Evolutionary conservation across 768 basidiomycete genomes (phyloP).

Genomic region (Pholiota microspora): DNA sequence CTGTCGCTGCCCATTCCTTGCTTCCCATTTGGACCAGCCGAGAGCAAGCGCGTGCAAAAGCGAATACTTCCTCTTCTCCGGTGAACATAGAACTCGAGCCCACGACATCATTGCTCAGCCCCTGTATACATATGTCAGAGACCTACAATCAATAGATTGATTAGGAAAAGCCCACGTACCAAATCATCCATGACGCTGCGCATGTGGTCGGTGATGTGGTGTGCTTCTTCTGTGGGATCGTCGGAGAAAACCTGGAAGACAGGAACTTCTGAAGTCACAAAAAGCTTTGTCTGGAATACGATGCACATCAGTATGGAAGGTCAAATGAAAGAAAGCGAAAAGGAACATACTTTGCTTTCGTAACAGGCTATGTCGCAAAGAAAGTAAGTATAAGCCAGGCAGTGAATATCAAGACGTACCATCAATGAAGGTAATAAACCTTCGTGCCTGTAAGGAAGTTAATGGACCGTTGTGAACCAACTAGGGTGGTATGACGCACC

Average conservation of each 20-base stretch:
- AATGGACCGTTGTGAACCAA: background rate
- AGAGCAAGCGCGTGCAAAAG: slow-evolving; percentile 92
- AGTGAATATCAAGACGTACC: slow-evolving; percentile 40
- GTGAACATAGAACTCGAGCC: slow-evolving; percentile 89
- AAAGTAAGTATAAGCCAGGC: background rate
- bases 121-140: slow-evolving; percentile 40
- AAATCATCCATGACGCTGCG: slow-evolving; percentile 93
- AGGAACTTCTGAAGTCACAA: slow-evolving; percentile 90
- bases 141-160: background rate
- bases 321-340: background rate
- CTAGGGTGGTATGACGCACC: slow-evolving; percentile 35
- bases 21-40: slow-evolving; percentile 89
- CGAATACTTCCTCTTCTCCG: slow-evolving; percentile 96
- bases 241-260: slow-evolving; percentile 90
- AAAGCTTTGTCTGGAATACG: slow-evolving; percentile 71
- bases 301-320: background rate
- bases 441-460: slow-evolving; percentile 62
- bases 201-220: slow-evolving; percentile 77
- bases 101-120: slow-evolving; percentile 71
- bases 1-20: slow-evolving; percentile 73
- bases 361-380: slow-evolving; percentile 77
- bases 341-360: slow-evolving; percentile 68
- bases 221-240: slow-evolving; percentile 37
- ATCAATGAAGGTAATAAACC: slow-evolving; percentile 98
- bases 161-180: slow-evolving; percentile 36